These are phyloP conservation scores for Tricholomella constricta DNA, from an alignment of 768 basidiomycete genomes.

Conservation along the genomic window DNA sequence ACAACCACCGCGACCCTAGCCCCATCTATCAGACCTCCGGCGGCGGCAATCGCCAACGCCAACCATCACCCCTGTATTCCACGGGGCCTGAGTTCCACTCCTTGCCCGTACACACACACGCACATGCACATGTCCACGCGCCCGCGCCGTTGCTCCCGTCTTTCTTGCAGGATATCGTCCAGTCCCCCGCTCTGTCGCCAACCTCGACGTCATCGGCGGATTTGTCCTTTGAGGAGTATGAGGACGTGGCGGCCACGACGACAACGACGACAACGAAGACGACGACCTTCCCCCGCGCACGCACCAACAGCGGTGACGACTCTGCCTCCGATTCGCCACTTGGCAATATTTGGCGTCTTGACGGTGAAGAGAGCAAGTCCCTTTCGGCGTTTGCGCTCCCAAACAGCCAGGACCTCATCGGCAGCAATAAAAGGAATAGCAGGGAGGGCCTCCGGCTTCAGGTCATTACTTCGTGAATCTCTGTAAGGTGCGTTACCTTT, in stretches of 20 bases:
- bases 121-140: conserved; percentile 28
- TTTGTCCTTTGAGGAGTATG: conserved; percentile 61
- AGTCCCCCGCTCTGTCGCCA: conserved; percentile 66
- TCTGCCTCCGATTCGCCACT: conserved; percentile 33
- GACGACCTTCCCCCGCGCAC: conserved; percentile 29
- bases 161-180: conserved; percentile 75
- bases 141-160: conserved; percentile 68
- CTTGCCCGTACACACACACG: conserved; percentile 9
- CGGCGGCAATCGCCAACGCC: conserved; percentile 26
- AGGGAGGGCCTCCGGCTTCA: conserved; percentile 35
- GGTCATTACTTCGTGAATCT: conserved; percentile 19
- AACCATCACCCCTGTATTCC: conserved; percentile 39
- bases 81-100: conserved; percentile 36
- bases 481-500: conserved; percentile 6
- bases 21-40: conserved; percentile 73
- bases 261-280: no score
- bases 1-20: conserved; percentile 16
- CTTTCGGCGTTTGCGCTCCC: conserved; percentile 53
- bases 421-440: conserved; percentile 39
- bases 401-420: conserved; percentile 38
- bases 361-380: conserved; percentile 67
- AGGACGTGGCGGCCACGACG: conserved; percentile 34
- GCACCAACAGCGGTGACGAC: conserved; percentile 30
- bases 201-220: conserved; percentile 68
- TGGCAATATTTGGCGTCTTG: conserved; percentile 71